phyloP scores from a whole-genome alignment of 2,329 filamentous ascomycete genomes.

The Purpureocillium takamizusanense region DNA sequence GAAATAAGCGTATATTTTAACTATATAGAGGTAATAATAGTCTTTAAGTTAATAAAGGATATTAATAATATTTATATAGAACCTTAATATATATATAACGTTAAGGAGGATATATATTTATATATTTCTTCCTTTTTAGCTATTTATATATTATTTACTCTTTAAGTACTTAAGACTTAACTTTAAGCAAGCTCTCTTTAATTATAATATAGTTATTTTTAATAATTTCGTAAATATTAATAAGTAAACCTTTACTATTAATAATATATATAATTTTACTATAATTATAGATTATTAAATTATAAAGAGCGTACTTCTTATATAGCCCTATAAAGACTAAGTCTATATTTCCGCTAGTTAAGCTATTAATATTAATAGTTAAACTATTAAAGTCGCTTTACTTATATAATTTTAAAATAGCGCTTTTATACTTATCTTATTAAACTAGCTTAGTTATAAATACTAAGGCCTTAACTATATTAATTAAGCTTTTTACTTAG shows the following conservation, averaged over 20 bases:
- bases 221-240: not conserved
- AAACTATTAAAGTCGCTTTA: too few species aligned
- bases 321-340: too few species aligned
- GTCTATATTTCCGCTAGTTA: too few species aligned
- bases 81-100: not conserved
- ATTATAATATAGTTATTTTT: not conserved
- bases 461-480: too few species aligned
- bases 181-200: not conserved
- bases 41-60: not conserved
- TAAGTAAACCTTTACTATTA: not conserved
- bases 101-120: not conserved
- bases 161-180: not conserved
- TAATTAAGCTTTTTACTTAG: too few species aligned
- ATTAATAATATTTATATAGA: not conserved
- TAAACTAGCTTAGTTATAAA: too few species aligned
- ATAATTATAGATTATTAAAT: too few species aligned
- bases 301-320: too few species aligned
- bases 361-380: too few species aligned
- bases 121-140: not conserved
- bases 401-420: too few species aligned
- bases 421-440: too few species aligned
- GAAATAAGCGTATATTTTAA: not conserved
- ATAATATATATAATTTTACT: too few species aligned
- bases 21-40: not conserved
- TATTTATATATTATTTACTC: not conserved